phyloP scores from a whole-genome alignment of 2,329 filamentous ascomycete genomes.

The Cladobotryum protrusum region DNA sequence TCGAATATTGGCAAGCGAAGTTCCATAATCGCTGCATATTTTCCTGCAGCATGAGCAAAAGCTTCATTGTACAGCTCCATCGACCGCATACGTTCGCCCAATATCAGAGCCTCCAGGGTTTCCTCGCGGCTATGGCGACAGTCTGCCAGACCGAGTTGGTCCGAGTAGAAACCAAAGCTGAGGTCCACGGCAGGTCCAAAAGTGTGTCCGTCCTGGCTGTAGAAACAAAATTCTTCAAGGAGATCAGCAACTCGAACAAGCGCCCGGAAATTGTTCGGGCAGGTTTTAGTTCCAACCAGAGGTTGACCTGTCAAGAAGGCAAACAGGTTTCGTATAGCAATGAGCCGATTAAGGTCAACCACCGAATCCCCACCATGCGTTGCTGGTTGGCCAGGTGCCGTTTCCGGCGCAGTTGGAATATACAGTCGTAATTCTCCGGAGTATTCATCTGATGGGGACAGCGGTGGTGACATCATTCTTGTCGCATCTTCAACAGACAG shows the following conservation, averaged over 20 bases:
- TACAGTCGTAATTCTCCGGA: slow-evolving; percentile 45
- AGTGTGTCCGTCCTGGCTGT: slow-evolving; percentile 47
- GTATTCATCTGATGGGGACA: slow-evolving; percentile 31
- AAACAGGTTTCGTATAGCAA: slow-evolving; percentile 59
- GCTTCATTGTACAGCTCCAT: slow-evolving; percentile 81
- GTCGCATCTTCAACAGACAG: slow-evolving; percentile 46
- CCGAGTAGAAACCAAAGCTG: slow-evolving; percentile 69
- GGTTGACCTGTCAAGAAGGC: slow-evolving; percentile 59
- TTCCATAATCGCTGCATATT: slow-evolving; percentile 66
- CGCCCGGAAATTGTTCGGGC: slow-evolving; percentile 47
- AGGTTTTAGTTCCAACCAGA: slow-evolving; percentile 50
- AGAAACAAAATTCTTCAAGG: slow-evolving; percentile 53
- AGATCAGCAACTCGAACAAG: slow-evolving; percentile 49
- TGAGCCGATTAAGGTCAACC: slow-evolving; percentile 46
- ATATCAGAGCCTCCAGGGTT: slow-evolving; percentile 80
- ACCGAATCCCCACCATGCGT: slow-evolving; percentile 27
- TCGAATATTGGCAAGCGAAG: slow-evolving; percentile 63
- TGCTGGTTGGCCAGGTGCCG: slow-evolving; percentile 28
- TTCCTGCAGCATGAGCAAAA: slow-evolving; percentile 85
- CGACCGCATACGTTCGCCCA: slow-evolving; percentile 81
- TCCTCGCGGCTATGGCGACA: slow-evolving; percentile 78
- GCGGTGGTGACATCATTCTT: slow-evolving; percentile 32
- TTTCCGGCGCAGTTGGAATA: slow-evolving; percentile 41
- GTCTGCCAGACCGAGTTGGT: slow-evolving; percentile 71
- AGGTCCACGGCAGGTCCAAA: slow-evolving; percentile 56